Evolutionary conservation across 768 basidiomycete genomes (phyloP).

Genomic region (Russula foetens): DNA sequence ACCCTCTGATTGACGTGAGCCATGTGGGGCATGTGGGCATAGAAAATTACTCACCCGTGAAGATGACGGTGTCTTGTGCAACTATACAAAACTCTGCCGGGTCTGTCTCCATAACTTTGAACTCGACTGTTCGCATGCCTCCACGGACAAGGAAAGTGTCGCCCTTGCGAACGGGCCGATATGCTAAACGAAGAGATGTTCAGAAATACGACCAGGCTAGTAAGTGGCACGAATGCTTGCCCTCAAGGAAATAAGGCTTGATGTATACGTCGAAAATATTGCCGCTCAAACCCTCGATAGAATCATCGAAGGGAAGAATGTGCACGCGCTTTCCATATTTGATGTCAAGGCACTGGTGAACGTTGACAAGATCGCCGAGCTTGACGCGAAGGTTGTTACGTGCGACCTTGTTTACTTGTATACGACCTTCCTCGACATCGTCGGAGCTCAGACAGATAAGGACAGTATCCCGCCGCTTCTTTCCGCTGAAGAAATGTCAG

Average conservation of each 20-base stretch:
- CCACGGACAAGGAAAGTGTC: constrained; percentile 99
- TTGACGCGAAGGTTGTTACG: constrained; percentile 98
- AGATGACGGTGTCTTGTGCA: constrained; percentile 97
- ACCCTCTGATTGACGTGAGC: constrained; percentile 55
- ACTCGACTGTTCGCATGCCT: constrained; percentile 97
- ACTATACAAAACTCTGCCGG: constrained; percentile 98
- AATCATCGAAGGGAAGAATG: constrained; percentile 96
- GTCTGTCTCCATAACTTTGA: constrained; percentile 98
- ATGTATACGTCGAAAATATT: constrained; percentile 99
- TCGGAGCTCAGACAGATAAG: constrained; percentile 94
- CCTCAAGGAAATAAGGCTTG: constrained; percentile 98
- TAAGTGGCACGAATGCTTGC: constrained; percentile 30
- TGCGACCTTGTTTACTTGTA: constrained; percentile 99
- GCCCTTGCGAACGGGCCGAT: constrained; percentile 92
- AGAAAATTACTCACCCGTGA: constrained; percentile 51
- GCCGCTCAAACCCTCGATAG: constrained; percentile 93
- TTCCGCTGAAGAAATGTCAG: constrained; percentile 50
- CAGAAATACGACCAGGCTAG: background rate
- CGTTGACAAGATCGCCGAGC: constrained; percentile 91
- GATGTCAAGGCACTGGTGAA: constrained; percentile 94
- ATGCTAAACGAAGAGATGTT: constrained; percentile 26
- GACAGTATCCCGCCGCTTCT: constrained; percentile 96
- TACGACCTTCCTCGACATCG: constrained; percentile 95
- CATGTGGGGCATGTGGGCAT: background rate
- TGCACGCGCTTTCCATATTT: constrained; percentile 99